Evolutionary conservation across 176 grass and related monocot species (phyloP), one percentile per base, ranked within the genome.

Genomic region (Juncus inflexus): DNA sequence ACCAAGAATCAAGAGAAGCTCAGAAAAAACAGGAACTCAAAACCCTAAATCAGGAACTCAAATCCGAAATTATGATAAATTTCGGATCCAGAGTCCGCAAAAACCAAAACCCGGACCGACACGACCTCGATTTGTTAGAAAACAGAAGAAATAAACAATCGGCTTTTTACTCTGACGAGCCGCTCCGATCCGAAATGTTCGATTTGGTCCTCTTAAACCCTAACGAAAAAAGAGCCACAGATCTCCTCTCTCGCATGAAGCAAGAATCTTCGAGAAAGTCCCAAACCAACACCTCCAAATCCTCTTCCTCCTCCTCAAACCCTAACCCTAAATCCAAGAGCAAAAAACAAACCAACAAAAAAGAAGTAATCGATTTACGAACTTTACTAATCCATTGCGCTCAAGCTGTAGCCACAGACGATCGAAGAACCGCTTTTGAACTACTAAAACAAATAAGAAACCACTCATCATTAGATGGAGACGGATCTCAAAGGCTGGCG

Each of bases 321-420:
- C 9, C 43, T 6, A 47, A 47, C 4, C 43, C 43, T 9, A 74
- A 76, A 42, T 63, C 82, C 6, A 77, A 83, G 55, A 87, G 91
- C 16, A 91, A 79, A 73, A 96, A 85, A 72, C 87, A 86, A 35
- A 28, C 19, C 19, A 91, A 66, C 39, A 96, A 83, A 77, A 96
- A 83, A 69, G 91, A 91, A 15, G 92, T 91, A 28, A 87, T 96
- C 42, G 92, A 96, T 67, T 76, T 96, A 54, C 87, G 92, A 71
- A 96, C 87, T 12, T 69, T 96, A 9, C 87, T 96, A 12, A 86
- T 91, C 62, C 92, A 91, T 49, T 96, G 92, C 7, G 92, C 92
- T 58, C 92, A 96, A 71, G 79, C 92, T n/a, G 87, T 96, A 58
- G 87, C 92, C 47, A 78, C 87, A 55, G 84, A 96, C 83, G 92